Evolutionary conservation across 225 moss, liverwort and hornwort species (phyloP).

Genomic region (Polytrichum formosum): DNA sequence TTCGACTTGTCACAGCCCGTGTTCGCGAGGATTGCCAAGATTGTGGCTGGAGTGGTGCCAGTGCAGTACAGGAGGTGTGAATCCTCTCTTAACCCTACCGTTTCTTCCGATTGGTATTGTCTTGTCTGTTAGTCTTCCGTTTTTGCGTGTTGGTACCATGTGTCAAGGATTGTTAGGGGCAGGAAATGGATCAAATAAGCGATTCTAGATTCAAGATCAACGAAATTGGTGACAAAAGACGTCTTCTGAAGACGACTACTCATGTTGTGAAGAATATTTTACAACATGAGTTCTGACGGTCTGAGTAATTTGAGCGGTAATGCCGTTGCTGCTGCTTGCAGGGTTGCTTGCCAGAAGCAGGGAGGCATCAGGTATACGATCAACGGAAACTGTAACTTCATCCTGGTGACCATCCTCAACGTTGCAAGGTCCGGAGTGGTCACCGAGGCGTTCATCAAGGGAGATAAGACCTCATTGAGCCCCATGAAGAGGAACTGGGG

Average conservation of each 20-base stretch:
- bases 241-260: too few relatives aligned
- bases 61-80: conserved; percentile 39
- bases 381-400: conserved; percentile 50
- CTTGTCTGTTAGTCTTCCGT: neutral
- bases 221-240: neutral
- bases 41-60: conserved; percentile 31
- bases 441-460: conserved; percentile 30
- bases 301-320: too few relatives aligned
- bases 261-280: too few relatives aligned
- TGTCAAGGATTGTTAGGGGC: neutral
- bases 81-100: too few relatives aligned
- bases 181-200: neutral
- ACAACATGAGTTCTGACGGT: too few relatives aligned
- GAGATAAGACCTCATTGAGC: conserved; percentile 22
- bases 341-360: conserved; percentile 41
- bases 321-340: neutral
- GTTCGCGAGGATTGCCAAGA: conserved; percentile 29
- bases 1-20: conserved; percentile 49
- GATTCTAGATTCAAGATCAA: too few relatives aligned
- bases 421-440: conserved; percentile 58
- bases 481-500: conserved; percentile 46
- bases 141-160: neutral
- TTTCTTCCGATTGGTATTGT: neutral
- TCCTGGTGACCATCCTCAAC: conserved; percentile 42
- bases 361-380: conserved; percentile 47